Conservation (phyloP, 2,329 filamentous ascomycete genomes). For the Mariannaea sp. region DNA sequence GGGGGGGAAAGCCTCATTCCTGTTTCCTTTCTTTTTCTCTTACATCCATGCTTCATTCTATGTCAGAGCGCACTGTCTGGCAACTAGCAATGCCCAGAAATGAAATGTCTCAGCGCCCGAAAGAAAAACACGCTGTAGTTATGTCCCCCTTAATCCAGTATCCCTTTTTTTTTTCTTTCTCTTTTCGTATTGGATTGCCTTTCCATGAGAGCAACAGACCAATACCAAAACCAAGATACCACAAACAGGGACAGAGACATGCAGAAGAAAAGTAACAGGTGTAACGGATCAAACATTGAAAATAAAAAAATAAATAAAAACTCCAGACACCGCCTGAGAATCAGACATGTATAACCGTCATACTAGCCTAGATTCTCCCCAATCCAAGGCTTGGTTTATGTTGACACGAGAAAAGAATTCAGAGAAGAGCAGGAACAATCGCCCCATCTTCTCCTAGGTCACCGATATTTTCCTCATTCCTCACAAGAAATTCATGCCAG, state of each 20-base stretch:
- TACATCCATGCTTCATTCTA: slow-evolving; percentile 23
- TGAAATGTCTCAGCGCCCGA: slow-evolving; percentile 33
- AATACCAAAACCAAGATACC: neutral
- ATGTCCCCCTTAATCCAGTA: slow-evolving; percentile 13
- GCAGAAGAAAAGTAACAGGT: no score
- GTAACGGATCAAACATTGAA: no score
- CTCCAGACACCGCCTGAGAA: slow-evolving; percentile 2
- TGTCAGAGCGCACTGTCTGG: neutral
- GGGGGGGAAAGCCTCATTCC: slow-evolving; percentile 1
- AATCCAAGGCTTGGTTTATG: no score
- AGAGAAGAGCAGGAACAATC: no score
- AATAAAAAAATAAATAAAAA: slow-evolving; percentile 2
- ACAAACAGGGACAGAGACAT: no score
- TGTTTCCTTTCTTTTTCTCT: slow-evolving; percentile 2
- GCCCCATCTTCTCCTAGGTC: no score
- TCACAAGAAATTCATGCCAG: slow-evolving; percentile 32
- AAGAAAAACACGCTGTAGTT: slow-evolving; percentile 17
- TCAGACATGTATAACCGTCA: neutral
- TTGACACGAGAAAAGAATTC: neutral
- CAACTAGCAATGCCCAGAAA: slow-evolving; percentile 15
- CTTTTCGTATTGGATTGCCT: no score
- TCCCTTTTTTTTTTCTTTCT: no score
- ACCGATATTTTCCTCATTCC: neutral
- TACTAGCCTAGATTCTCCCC: neutral
- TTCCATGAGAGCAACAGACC: neutral